Conservation (phyloP, 176 grass and related monocot genomes). For the maize (Zea mays) region DNA sequence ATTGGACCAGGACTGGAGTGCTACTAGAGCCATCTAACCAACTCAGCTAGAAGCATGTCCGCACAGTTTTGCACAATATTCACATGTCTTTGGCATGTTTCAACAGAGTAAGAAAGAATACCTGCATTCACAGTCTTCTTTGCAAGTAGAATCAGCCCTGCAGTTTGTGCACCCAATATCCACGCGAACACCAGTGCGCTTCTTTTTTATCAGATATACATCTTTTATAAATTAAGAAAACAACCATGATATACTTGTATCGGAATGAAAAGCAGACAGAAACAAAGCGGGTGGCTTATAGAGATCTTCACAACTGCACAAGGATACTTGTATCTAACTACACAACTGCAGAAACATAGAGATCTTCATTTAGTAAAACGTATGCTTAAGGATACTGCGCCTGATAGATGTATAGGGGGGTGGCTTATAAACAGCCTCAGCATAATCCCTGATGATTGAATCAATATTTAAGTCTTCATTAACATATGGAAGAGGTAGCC, state of each 20-base stretch:
- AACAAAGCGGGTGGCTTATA: too few species aligned
- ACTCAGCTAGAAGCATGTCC: neutral
- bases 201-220: slow-evolving; percentile 97
- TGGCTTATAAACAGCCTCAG: slow-evolving; percentile 60
- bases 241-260: slow-evolving; percentile 4
- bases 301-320: too few species aligned
- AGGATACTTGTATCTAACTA: too few species aligned
- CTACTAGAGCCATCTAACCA: neutral
- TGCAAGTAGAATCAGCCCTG: slow-evolving; percentile 73
- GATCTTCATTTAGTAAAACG: neutral
- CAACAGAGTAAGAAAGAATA: slow-evolving; percentile 38
- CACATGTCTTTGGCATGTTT: neutral
- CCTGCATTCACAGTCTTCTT: slow-evolving; percentile 98
- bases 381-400: slow-evolving; percentile 84
- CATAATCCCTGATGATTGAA: slow-evolving; percentile 54
- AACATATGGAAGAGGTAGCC: slow-evolving; percentile 88
- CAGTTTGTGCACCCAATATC: slow-evolving; percentile 85
- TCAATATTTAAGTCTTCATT: slow-evolving; percentile 86
- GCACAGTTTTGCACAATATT: neutral
- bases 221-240: slow-evolving; percentile 67
- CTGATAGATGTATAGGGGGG: slow-evolving; percentile 67
- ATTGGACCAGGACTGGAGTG: neutral
- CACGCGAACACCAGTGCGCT: slow-evolving; percentile 53
- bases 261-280: slow-evolving; percentile 28
- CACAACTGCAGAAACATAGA: slow-evolving; percentile 28